Evolutionary conservation across 495 filamentous ascomycete genomes (phyloP).

Genomic region (Poronia punctata): DNA sequence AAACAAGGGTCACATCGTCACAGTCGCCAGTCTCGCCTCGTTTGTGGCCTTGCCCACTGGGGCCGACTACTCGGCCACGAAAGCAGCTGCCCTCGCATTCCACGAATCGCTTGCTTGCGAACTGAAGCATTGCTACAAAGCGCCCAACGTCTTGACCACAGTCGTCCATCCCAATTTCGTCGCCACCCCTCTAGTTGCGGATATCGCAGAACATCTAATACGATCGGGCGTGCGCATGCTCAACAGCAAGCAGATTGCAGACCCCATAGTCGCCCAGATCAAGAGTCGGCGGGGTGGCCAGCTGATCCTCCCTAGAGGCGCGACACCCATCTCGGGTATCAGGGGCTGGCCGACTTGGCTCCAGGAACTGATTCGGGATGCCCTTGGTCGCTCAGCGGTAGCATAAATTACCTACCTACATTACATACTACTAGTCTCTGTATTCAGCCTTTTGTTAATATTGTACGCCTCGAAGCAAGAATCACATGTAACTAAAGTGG

Average conservation of each 20-base stretch:
- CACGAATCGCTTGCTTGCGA: constrained; percentile 32
- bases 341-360: constrained; percentile 12
- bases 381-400: neutral
- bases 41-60: constrained; percentile 45
- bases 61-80: constrained; percentile 50
- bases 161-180: constrained; percentile 13
- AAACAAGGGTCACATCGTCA: constrained; percentile 57
- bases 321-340: neutral
- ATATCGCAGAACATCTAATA: neutral
- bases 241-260: constrained; percentile 7
- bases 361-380: constrained; percentile 5
- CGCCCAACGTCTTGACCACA: constrained; percentile 10
- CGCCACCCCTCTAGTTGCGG: constrained; percentile 12
- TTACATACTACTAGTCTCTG: no score
- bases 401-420: neutral
- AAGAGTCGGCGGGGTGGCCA: constrained; percentile 5
- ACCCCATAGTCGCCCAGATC: constrained; percentile 15
- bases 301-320: constrained; percentile 3
- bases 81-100: constrained; percentile 50
- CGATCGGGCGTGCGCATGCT: constrained; percentile 7
- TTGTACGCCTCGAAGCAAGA: no score
- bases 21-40: constrained; percentile 48
- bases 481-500: no score
- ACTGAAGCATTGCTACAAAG: constrained; percentile 11
- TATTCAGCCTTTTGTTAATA: no score